phyloP scores from a whole-genome alignment of 2,329 filamentous ascomycete species.

The Exophiala viscosa region DNA sequence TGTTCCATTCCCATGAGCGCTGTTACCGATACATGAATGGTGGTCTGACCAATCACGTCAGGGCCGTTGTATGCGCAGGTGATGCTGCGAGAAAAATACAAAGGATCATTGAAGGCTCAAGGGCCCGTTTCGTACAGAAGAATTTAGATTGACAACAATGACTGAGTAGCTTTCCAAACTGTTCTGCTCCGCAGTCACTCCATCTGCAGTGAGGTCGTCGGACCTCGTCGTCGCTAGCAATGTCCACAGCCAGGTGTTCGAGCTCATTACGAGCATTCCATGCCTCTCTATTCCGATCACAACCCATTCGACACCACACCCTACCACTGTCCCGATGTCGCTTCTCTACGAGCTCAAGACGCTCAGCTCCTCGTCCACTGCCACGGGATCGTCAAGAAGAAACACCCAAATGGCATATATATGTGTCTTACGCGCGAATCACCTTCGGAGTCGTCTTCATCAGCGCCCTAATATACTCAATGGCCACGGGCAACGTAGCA shows the following conservation, averaged over 20 bases:
- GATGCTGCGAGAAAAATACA: no score
- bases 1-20: no score
- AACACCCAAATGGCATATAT: conserved; percentile 31
- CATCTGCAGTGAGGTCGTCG: neutral
- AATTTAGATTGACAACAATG: no score
- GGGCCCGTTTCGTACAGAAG: no score
- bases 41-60: no score
- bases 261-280: conserved; percentile 15
- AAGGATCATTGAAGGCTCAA: no score
- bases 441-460: conserved; percentile 49
- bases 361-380: neutral
- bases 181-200: neutral
- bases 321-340: conserved; percentile 8
- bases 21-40: no score
- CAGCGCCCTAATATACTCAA: conserved; percentile 48
- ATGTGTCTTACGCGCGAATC: conserved; percentile 41
- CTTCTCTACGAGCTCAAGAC: conserved; percentile 31
- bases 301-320: neutral
- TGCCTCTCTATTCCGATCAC: conserved; percentile 1
- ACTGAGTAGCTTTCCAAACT: neutral
- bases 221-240: neutral
- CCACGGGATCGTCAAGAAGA: conserved; percentile 36
- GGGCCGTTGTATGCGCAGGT: no score
- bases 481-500: conserved; percentile 37
- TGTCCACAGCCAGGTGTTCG: conserved; percentile 12